Percentiles rank a stretch among this genome's conserved stretches.
Evolutionary conservation across 495 filamentous ascomycete species (phyloP).

Genomic region (Aspergillus carlsbadensis): DNA sequence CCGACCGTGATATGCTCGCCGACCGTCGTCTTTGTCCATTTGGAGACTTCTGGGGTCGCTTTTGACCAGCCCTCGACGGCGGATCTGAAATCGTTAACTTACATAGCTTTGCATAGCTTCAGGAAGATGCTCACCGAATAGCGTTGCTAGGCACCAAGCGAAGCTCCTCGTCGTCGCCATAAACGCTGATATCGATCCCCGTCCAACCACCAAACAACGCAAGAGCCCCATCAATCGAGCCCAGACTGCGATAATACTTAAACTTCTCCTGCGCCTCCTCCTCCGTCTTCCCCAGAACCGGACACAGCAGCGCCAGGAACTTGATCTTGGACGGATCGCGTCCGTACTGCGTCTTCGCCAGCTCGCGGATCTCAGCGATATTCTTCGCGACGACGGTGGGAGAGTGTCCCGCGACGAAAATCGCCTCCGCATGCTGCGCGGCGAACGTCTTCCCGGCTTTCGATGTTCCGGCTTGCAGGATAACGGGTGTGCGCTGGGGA

Average conservation of each 20-base stretch:
- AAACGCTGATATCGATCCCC: constrained; percentile 52
- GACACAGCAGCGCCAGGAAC: constrained; percentile 51
- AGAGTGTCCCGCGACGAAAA: constrained; percentile 51
- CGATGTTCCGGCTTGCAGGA: constrained; percentile 65
- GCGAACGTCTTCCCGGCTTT: constrained; percentile 63
- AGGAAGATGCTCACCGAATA: constrained; percentile 38
- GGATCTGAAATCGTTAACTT: constrained; percentile 25
- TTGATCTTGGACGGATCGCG: constrained; percentile 52
- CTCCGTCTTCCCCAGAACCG: constrained; percentile 53
- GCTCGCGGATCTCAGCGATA: constrained; percentile 48
- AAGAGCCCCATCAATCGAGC: constrained; percentile 53
- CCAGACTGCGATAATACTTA: constrained; percentile 46
- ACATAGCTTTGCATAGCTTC: background rate
- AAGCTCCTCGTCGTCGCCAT: constrained; percentile 55
- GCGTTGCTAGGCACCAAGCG: constrained; percentile 63
- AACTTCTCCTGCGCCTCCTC: constrained; percentile 56
- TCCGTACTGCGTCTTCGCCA: constrained; percentile 44
- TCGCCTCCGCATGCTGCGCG: constrained; percentile 57
- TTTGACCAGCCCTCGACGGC: constrained; percentile 50
- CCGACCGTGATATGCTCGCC: constrained; percentile 64
- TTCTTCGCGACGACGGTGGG: constrained; percentile 48
- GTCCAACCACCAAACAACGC: constrained; percentile 61
- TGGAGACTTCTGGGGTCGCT: constrained; percentile 42
- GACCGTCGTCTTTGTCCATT: constrained; percentile 65
- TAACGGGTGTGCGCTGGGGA: constrained; percentile 64